Evolutionary conservation across 2,329 filamentous ascomycete genomes (phyloP).

Genomic region (Cryphonectria naterciae): DNA sequence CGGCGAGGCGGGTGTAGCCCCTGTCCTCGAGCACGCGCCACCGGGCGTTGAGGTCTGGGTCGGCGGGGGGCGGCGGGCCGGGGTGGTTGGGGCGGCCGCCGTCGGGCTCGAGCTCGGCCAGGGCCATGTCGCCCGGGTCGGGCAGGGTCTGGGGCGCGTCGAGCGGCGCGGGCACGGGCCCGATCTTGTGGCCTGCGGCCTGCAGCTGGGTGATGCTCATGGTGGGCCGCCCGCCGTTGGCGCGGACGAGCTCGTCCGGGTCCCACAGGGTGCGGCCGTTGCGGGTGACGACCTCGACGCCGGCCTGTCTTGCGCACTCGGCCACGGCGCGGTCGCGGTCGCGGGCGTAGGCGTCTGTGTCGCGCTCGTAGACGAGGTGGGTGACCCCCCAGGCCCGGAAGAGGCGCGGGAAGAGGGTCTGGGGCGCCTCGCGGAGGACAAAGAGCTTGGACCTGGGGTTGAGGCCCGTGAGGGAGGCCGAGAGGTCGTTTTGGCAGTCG

Average conservation of each 20-base stretch:
- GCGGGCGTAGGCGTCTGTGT: constrained; percentile 73
- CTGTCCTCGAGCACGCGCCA: constrained; percentile 58
- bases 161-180: constrained; percentile 63
- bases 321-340: constrained; percentile 65
- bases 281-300: constrained; percentile 68
- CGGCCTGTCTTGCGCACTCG: constrained; percentile 63
- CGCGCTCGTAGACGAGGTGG: constrained; percentile 78
- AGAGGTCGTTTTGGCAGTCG: constrained; percentile 75
- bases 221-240: constrained; percentile 70
- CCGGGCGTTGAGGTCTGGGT: constrained; percentile 64
- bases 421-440: constrained; percentile 72
- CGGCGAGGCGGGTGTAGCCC: constrained; percentile 64
- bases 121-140: constrained; percentile 64
- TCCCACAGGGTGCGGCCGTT: constrained; percentile 75
- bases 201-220: constrained; percentile 75
- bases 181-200: constrained; percentile 64
- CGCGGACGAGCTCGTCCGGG: constrained; percentile 68
- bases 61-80: constrained; percentile 29
- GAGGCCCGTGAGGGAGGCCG: constrained; percentile 66
- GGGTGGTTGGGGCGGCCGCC: too few species aligned
- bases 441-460: constrained; percentile 74
- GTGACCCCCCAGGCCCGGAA: constrained; percentile 75
- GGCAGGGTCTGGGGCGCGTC: constrained; percentile 64
- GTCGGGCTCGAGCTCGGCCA: constrained; percentile 63
- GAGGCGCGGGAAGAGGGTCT: constrained; percentile 72